Base-by-base conservation (phyloP, 805 yeast species). In the Candida coquimbonensis region DNA sequence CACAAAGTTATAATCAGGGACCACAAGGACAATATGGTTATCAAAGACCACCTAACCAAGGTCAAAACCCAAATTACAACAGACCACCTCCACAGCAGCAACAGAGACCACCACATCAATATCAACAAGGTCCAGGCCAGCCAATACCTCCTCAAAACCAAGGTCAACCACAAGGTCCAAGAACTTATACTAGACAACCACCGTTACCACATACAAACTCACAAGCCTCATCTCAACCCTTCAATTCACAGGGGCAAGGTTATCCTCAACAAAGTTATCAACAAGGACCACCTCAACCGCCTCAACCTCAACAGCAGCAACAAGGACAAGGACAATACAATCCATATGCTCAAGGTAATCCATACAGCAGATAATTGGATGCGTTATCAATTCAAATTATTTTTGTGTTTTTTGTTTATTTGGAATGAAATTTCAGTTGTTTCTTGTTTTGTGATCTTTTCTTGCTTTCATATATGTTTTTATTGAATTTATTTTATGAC, bases 21-120 rank as follows among this genome's bases (percentile, higher is more conserved):
- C 31, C 31, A 29, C 31, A 29, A 11, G 31, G 31, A 29, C 31
- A 29, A 11, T 29, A 11, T 9, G 31, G 31, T 45, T 16, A n/a
- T 34, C 40, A 38, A 33, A 29, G 32, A 5, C 49, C 43, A 37
- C 49, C 31, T 29, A 29, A 29, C 31, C 31, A 29, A 29, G 14
- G 31, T 11, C 31, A 29, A 43, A 25, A 8, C 31, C 13, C 31
- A 29, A 29, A 29, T 29, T 29, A 29, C 14, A 29, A 11, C 13
- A 34, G 36, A 34, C 36, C 36, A 14, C 21, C 36, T 8, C 50
- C 39, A 33, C 45, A 38, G 16, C 44, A 45, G 17, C 49, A 43
- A 39, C 46, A 39, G 14, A 42, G 45, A 36, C 48, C 45, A 6
- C 46, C 38, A 24, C 50, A 31, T 6, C 50, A 36, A 33, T 49